Conservation (phyloP, 83 land plant genomes). For the Diphasiastrum complanatum region DNA sequence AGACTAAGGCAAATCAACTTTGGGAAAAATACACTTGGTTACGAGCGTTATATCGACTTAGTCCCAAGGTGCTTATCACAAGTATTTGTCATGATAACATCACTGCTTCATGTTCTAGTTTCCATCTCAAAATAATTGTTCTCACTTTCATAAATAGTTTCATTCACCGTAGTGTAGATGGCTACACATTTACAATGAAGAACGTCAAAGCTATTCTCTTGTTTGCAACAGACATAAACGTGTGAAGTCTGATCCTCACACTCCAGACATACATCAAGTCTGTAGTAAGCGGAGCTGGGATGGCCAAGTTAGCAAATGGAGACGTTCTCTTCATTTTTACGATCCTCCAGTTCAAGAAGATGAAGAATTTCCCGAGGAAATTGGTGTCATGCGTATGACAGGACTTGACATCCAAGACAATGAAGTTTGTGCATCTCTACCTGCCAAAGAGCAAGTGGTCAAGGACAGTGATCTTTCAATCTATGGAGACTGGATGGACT, state of each 20-base stretch:
- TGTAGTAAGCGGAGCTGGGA: constrained; percentile 54
- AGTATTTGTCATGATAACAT: background rate
- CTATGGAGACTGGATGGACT: too few relatives aligned
- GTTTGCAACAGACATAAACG: constrained; percentile 16
- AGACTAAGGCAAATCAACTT: constrained; percentile 40
- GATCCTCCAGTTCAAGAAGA: constrained; percentile 36
- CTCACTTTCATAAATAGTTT: background rate
- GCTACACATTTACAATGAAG: background rate
- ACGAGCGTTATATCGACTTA: constrained; percentile 31
- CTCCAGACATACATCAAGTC: constrained; percentile 39
- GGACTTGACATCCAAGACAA: too few relatives aligned
- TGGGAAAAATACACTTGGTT: constrained; percentile 46
- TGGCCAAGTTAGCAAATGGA: constrained; percentile 40
- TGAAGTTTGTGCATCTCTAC: too few relatives aligned
- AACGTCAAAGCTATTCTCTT: too few relatives aligned
- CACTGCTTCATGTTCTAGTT: background rate
- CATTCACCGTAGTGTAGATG: background rate
- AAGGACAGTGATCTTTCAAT: too few relatives aligned
- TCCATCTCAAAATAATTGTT: background rate
- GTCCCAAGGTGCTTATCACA: constrained; percentile 45
- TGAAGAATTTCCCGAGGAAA: constrained; percentile 22
- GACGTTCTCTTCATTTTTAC: constrained; percentile 32
- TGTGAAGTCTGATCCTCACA: constrained; percentile 24
- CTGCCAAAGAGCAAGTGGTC: too few relatives aligned
- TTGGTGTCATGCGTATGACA: too few relatives aligned